Conservation (phyloP, 306 rosid genomes). For the Morella rubra region DNA sequence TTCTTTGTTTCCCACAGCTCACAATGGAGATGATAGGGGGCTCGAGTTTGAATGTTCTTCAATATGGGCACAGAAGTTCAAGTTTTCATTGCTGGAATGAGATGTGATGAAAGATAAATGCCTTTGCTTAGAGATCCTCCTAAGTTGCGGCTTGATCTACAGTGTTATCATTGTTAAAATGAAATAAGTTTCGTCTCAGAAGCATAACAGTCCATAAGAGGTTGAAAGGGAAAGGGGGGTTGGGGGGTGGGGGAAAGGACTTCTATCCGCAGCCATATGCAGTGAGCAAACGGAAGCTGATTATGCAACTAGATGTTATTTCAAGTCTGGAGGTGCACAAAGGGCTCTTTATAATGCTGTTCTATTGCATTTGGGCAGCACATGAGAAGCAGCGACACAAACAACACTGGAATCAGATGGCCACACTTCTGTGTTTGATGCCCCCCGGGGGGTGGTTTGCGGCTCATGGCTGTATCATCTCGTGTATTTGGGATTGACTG, state of each 20-base stretch:
- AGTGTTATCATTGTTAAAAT: slow-evolving; percentile 17
- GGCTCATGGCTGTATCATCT: slow-evolving; percentile 3
- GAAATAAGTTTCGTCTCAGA: slow-evolving; percentile 17
- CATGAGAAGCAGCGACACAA: slow-evolving; percentile 14
- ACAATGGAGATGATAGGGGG: slow-evolving; percentile 31
- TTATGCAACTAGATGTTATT: slow-evolving; percentile 6
- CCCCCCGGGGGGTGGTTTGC: slow-evolving; percentile 8
- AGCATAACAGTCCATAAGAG: slow-evolving; percentile 18
- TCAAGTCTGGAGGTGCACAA: slow-evolving; percentile 7
- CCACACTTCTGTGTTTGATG: slow-evolving; percentile 14
- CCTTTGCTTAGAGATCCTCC: slow-evolving; percentile 24
- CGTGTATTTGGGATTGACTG: not conserved
- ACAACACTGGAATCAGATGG: not conserved
- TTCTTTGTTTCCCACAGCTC: slow-evolving; percentile 38
- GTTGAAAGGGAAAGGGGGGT: not conserved
- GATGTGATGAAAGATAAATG: slow-evolving; percentile 11
- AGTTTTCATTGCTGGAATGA: slow-evolving; percentile 5
- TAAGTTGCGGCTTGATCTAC: slow-evolving; percentile 21
- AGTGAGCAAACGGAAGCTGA: not conserved
- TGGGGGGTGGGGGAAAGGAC: not conserved
- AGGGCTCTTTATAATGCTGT: slow-evolving; percentile 13
- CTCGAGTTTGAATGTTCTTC: slow-evolving; percentile 4
- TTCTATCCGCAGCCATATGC: slow-evolving; percentile 13
- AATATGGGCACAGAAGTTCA: slow-evolving; percentile 11
- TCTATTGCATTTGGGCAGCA: slow-evolving; percentile 6